Base-by-base conservation (phyloP, 2,329 filamentous ascomycete species). In the Chaetomium sp. region DNA sequence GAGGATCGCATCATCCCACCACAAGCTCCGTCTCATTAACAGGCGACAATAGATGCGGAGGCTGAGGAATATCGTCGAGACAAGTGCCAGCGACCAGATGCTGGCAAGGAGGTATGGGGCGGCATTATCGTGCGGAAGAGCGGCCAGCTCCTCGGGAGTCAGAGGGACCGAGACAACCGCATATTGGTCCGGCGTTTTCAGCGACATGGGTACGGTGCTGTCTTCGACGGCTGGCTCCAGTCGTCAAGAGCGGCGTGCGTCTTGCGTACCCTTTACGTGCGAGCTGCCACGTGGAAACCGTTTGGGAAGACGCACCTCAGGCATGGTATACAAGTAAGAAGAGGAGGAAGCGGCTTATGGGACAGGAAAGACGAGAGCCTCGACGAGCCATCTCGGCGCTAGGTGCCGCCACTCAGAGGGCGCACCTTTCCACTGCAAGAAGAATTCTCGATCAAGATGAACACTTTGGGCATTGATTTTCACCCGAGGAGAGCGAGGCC, bases 1-100 rank as follows among this genome's bases (percentile, higher is more conserved):
- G 6, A 72, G 64, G 21, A 73, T 53, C 1, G 53, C 60, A 51
- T 72, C 71, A 42, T 74, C 72, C 64, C 70, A 69, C 67, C 72
- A 72, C 23, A 73, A 42, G 1, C 65, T 57, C 16, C 64, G 63
- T 38, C 69, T 62, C 38, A 67, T 68, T 5, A 68, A 47, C 51
- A 68, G 60, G 45, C 72, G 72, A 61, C 68, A 70, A 47, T 70
- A 68, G 13, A 73, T 29, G 21, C 72, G 69, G 10, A 72, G 65
- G 19, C 19, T 47, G 10, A 73, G 63, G 31, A 72, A 70, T 7
- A 57, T 19, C 3, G 61, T 54, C 4, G 72, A 60, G 5, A 70
- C 49, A 16, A 33, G 59, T 2, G 60, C 62, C 19, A 71, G 47
- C 27, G 64, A 33, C 71, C 71, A 72, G 31, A 71, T 61, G 54